Percentiles rank a stretch among this genome's conserved stretches.
phyloP scores from a whole-genome alignment of 352 stramenopile genomes.

The Phytophthora syringae region DNA sequence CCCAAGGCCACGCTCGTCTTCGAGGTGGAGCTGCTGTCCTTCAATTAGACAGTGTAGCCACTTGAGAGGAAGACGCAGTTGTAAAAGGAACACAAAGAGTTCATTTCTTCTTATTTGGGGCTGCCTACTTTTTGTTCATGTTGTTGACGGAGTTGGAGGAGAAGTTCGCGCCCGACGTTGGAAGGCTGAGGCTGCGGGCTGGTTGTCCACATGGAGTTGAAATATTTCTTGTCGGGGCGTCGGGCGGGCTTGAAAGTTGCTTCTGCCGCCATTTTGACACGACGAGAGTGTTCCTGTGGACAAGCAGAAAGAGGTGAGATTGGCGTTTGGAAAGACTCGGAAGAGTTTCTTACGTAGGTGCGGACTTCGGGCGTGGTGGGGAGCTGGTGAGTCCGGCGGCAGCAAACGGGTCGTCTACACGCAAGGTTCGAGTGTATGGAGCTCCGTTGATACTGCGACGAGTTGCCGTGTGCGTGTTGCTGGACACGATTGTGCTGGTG shows the following conservation, averaged over 20 bases:
- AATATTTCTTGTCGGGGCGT: slow-evolving; percentile 55
- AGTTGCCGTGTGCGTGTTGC: slow-evolving; percentile 54
- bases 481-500: slow-evolving; percentile 52
- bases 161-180: slow-evolving; percentile 25
- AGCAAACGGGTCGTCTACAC: slow-evolving; percentile 54
- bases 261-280: slow-evolving; percentile 50
- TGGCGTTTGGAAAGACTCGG: no score
- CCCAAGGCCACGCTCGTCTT: slow-evolving; percentile 94
- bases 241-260: slow-evolving; percentile 41
- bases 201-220: slow-evolving; percentile 64
- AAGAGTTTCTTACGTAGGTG: slow-evolving; percentile 25
- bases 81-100: neutral
- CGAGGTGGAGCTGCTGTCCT: slow-evolving; percentile 92
- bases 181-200: neutral
- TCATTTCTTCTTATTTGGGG: slow-evolving; percentile 4
- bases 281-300: slow-evolving; percentile 50
- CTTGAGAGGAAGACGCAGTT: neutral
- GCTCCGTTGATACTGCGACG: slow-evolving; percentile 50
- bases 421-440: slow-evolving; percentile 44
- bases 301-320: neutral
- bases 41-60: slow-evolving; percentile 49
- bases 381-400: slow-evolving; percentile 23
- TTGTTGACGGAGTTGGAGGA: slow-evolving; percentile 23
- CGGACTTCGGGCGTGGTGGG: slow-evolving; percentile 23
- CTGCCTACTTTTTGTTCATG: slow-evolving; percentile 1